Evolutionary conservation across 1,139 yeast species (phyloP).

Genomic region (Ogataea hybrid): DNA sequence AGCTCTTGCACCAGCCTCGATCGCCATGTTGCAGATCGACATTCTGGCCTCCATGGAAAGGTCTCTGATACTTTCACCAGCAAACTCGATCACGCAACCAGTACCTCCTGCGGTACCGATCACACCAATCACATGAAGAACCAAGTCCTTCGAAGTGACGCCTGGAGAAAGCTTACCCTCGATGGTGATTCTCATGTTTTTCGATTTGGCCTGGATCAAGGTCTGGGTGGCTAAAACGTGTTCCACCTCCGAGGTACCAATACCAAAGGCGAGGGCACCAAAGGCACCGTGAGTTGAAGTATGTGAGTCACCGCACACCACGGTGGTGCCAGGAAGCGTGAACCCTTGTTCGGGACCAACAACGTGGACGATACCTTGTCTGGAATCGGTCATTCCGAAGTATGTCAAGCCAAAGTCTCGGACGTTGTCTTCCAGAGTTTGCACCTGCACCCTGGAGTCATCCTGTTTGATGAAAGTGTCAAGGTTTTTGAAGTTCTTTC

Average conservation of each 20-base stretch:
- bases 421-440: conserved; percentile 90
- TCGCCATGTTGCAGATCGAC: conserved; percentile 99
- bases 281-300: conserved; percentile 99
- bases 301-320: conserved; percentile 98
- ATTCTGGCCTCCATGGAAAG: conserved; percentile 98
- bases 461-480: conserved; percentile 85
- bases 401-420: conserved; percentile 84
- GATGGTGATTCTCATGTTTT: conserved; percentile 88
- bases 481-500: conserved; percentile 70
- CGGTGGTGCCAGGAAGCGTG: conserved; percentile 97
- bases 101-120: conserved; percentile 99
- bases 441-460: conserved; percentile 89
- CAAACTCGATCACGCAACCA: conserved; percentile 93
- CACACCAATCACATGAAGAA: conserved; percentile 90
- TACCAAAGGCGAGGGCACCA: conserved; percentile 97
- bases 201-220: conserved; percentile 87
- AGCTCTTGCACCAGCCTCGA: conserved; percentile 99
- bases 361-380: conserved; percentile 98
- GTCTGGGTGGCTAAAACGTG: conserved; percentile 98
- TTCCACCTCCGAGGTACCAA: conserved; percentile 98
- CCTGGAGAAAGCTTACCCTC: conserved; percentile 84
- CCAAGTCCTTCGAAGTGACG: conserved; percentile 91
- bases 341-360: conserved; percentile 99
- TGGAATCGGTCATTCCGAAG: conserved; percentile 89
- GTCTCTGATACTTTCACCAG: conserved; percentile 88